Evolutionary conservation across 345 rosid genomes (phyloP), one percentile per base, ranked within the genome.

Genomic region (Sonneratia caseolaris): DNA sequence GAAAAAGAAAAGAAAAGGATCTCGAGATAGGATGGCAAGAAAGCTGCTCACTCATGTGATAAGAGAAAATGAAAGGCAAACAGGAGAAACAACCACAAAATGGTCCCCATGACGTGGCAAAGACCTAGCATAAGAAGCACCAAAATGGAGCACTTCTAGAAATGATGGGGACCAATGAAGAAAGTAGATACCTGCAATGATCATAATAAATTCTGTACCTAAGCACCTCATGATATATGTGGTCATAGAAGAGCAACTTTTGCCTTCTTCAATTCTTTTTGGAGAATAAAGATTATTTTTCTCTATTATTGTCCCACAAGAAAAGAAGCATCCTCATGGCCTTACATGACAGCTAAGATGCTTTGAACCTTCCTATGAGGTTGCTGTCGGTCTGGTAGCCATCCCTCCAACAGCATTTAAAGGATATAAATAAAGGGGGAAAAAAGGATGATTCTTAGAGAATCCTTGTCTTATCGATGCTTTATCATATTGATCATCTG

Each of bases 191-290:
- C 32, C 32, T 27, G 1, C 32, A 27, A 27, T 27, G 32, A 27
- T 27, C 32, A 27, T n/a, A 42, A 71, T 22, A 24, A 15, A 37
- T 27, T 27, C 32, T 27, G 32, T 27, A 4, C 72, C 48, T 36
- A 37, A 70, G 65, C 47, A 55, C 16, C 64, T 59, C 36, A 37
- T 55, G 18, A 70, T 37, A 21, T 42, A 55, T 70, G 35, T 55
- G 65, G 21, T 27, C 0, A 27, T 27, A 27, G 32, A 27, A 57
- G 42, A 70, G 66, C 16, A 32, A 56, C 73, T 42, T 70, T 40
- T 45, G 73, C 56, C 66, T 21, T 56, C 22, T 57, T 37, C n/a
- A 16, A 72, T 37, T 35, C 19, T 64, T 64, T 72, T 64, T 9
- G 21, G 11, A 64, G 43, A 18, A 43, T 43, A 18, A 35, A 14